These are phyloP conservation scores for Diplosphaera chodatii DNA, from an alignment of 139 green algal species.

Conservation along the genomic window DNA sequence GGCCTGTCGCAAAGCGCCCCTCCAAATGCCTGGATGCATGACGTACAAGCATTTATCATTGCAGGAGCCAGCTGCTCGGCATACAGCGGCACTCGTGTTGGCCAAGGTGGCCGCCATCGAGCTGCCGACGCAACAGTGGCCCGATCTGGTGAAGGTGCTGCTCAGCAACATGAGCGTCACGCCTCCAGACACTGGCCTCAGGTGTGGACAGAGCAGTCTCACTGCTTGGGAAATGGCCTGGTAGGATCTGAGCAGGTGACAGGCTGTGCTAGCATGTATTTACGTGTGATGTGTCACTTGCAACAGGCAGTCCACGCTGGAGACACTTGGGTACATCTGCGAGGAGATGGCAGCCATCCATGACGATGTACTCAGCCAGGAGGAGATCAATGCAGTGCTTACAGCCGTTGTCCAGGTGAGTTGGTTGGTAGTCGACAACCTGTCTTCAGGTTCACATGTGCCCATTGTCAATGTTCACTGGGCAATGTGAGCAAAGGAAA, in stretches of 20 bases:
- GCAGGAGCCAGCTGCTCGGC: slow-evolving; percentile 36
- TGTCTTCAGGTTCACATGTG: too few species aligned
- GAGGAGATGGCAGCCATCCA: slow-evolving; percentile 83
- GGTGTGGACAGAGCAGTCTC: too few species aligned
- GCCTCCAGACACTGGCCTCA: slow-evolving; percentile 14
- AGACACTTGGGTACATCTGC: slow-evolving; percentile 91
- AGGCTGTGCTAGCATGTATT: too few species aligned
- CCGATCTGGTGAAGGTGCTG: slow-evolving; percentile 68
- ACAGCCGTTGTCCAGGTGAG: slow-evolving; percentile 83
- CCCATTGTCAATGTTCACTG: too few species aligned
- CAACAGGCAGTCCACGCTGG: slow-evolving; percentile 73
- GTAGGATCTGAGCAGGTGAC: too few species aligned
- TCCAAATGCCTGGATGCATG: too few species aligned
- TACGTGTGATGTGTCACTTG: too few species aligned
- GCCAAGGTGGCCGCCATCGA: slow-evolving; percentile 94
- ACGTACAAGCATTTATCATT: too few species aligned
- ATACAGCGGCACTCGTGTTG: slow-evolving; percentile 82
- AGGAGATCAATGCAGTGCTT: slow-evolving; percentile 90
- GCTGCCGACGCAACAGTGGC: slow-evolving; percentile 76
- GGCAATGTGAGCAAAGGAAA: too few species aligned
- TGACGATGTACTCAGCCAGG: slow-evolving; percentile 74
- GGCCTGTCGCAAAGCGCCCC: too few species aligned
- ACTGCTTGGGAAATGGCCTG: too few species aligned
- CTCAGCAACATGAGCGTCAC: slow-evolving; percentile 42
- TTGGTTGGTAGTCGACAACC: too few species aligned